Percentiles rank a stretch among this genome's conserved stretches.
These are phyloP conservation scores for Backusella westeae DNA, from an alignment of 192 early-diverging fungal genomes.

Conservation along the genomic window DNA sequence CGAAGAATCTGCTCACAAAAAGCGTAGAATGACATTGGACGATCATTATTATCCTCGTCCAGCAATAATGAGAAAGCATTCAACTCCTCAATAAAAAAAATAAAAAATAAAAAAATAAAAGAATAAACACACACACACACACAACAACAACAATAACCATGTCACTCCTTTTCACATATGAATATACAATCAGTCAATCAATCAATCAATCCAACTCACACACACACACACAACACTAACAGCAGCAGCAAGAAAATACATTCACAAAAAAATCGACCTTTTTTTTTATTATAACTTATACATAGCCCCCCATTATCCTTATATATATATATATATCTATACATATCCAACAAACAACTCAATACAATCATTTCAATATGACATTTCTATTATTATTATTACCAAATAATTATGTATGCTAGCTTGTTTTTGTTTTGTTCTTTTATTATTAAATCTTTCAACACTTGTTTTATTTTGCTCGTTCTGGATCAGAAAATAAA, in stretches of 20 bases:
- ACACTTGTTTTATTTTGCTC: neutral
- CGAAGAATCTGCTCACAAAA: neutral
- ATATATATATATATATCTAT: neutral
- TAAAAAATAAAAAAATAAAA: neutral
- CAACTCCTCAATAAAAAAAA: neutral
- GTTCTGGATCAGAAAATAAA: neutral
- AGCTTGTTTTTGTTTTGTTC: neutral
- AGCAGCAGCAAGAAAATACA: too few relatives aligned
- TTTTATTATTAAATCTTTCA: neutral
- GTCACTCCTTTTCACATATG: neutral
- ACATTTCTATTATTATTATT: neutral
- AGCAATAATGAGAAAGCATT: neutral
- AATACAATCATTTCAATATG: conserved; percentile 4
- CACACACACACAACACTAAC: neutral
- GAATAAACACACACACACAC: conserved; percentile 6
- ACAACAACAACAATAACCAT: neutral
- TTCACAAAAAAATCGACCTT: neutral
- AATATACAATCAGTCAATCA: neutral
- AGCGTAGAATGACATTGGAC: conserved; percentile 1
- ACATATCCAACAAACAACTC: neutral
- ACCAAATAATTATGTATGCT: neutral
- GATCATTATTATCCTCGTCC: neutral
- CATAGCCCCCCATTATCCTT: neutral
- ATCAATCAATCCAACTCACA: neutral
- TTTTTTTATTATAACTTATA: neutral